Evolutionary conservation across 768 basidiomycete genomes (phyloP).

Genomic region (Kwoniella mangroviensis): DNA sequence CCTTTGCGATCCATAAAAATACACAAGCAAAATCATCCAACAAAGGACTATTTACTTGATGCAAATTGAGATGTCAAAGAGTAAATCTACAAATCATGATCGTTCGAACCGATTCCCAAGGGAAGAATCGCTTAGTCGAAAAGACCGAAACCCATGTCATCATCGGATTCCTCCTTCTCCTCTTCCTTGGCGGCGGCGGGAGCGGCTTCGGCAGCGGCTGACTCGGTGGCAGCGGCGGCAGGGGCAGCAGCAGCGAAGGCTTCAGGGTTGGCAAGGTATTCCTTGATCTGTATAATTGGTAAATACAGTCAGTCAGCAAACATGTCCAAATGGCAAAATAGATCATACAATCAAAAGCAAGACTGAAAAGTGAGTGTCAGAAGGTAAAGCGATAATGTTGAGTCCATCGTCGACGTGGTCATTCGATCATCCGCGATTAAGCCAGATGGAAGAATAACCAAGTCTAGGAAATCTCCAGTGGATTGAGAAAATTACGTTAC

Average conservation of each 20-base stretch:
- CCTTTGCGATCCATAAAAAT: neutral
- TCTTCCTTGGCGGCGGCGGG: constrained; percentile 66
- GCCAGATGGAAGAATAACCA: constrained; percentile 18
- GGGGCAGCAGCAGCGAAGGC: constrained; percentile 88
- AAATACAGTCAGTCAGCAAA: constrained; percentile 20
- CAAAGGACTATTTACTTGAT: neutral
- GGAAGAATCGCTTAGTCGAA: constrained; percentile 55
- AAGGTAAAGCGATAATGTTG: constrained; percentile 36
- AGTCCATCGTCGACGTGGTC: constrained; percentile 21
- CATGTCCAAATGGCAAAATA: neutral
- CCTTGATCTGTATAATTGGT: constrained; percentile 73
- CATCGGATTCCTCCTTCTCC: constrained; percentile 65
- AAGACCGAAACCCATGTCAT: constrained; percentile 58
- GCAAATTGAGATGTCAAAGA: neutral
- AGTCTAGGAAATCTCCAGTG: constrained; percentile 86
- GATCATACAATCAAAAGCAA: neutral
- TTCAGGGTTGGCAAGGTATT: constrained; percentile 95
- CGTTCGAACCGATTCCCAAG: neutral
- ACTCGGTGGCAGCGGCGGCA: constrained; percentile 61
- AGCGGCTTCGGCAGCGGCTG: constrained; percentile 62
- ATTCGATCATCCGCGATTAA: constrained; percentile 31
- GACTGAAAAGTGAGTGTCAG: constrained; percentile 28
- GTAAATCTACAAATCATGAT: neutral
- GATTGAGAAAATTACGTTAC: constrained; percentile 58
- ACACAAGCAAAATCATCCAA: neutral